phyloP scores from a whole-genome alignment of 2,329 filamentous ascomycete genomes.

The Coniochaeta pulveracea region DNA sequence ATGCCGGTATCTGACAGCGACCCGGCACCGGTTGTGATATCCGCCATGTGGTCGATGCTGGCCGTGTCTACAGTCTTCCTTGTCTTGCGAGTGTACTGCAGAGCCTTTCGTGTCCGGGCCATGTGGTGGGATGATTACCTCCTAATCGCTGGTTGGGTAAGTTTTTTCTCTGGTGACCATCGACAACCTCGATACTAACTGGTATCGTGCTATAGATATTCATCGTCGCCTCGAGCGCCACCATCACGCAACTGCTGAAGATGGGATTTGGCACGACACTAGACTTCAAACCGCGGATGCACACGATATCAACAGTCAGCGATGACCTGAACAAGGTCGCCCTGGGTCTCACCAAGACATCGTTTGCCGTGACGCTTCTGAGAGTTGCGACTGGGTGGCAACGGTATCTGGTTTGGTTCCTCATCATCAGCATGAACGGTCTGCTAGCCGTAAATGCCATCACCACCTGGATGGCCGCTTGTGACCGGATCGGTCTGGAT shows the following conservation, averaged over 20 bases:
- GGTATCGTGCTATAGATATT: slow-evolving; percentile 9
- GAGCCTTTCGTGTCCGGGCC: slow-evolving; percentile 8
- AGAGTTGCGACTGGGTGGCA: slow-evolving; percentile 12
- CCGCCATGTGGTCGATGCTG: slow-evolving; percentile 3
- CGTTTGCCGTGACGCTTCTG: slow-evolving; percentile 18
- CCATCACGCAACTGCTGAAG: slow-evolving; percentile 10
- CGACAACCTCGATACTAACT: slow-evolving; percentile 5
- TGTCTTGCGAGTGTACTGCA: slow-evolving; percentile 11
- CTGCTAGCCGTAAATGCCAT: slow-evolving; percentile 12
- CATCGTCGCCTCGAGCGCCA: slow-evolving; percentile 10
- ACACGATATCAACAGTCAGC: slow-evolving; percentile 11
- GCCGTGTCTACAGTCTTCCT: slow-evolving; percentile 3
- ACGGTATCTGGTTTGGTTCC: slow-evolving; percentile 13
- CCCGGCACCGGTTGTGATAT: slow-evolving; percentile 9
- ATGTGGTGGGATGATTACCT: slow-evolving; percentile 15
- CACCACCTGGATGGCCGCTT: slow-evolving; percentile 11
- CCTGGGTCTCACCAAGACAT: slow-evolving; percentile 17
- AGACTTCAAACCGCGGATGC: slow-evolving; percentile 9
- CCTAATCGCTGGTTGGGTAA: slow-evolving; percentile 13
- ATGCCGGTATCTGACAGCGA: slow-evolving; percentile 6
- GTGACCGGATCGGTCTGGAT: slow-evolving; percentile 5
- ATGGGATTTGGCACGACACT: slow-evolving; percentile 8
- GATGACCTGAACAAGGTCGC: slow-evolving; percentile 14
- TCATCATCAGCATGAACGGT: slow-evolving; percentile 14
- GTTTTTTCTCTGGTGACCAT: neutral